Evolutionary conservation across 2,329 filamentous ascomycete genomes (phyloP).

Genomic region (Aureobasidium namibiae): DNA sequence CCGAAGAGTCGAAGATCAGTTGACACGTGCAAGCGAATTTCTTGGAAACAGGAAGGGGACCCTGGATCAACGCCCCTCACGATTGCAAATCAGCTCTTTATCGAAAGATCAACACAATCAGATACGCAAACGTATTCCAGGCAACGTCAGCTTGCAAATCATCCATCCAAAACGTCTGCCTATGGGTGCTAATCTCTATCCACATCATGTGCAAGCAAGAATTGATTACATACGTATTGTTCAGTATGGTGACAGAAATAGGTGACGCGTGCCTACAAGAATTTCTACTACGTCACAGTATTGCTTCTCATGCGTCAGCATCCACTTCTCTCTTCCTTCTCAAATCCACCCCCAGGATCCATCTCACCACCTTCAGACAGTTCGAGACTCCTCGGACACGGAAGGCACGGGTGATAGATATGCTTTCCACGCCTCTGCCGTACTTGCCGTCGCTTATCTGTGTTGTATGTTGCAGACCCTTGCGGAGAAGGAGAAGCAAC

Average conservation of each 20-base stretch:
- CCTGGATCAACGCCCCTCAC: not conserved
- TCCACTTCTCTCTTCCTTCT: not conserved
- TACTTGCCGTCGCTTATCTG: not conserved
- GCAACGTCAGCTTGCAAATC: slow-evolving; percentile 6
- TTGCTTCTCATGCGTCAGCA: not conserved
- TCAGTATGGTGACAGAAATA: not conserved
- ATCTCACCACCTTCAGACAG: not conserved
- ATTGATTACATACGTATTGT: not conserved
- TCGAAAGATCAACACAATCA: not conserved
- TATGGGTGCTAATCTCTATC: not conserved
- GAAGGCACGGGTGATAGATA: not conserved
- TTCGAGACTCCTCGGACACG: not conserved
- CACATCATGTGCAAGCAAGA: not conserved
- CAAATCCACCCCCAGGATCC: not conserved
- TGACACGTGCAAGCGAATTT: not conserved
- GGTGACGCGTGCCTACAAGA: not conserved
- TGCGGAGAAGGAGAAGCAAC: not conserved
- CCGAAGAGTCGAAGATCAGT: not conserved
- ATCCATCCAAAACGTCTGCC: not conserved
- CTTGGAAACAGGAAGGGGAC: not conserved
- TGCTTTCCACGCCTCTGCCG: not conserved
- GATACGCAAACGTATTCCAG: not conserved
- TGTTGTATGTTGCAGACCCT: not conserved
- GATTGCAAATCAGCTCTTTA: slow-evolving; percentile 5
- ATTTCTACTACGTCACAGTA: not conserved